Base-by-base conservation (phyloP, 139 green algal genomes). In the Chlorella sp. region DNA sequence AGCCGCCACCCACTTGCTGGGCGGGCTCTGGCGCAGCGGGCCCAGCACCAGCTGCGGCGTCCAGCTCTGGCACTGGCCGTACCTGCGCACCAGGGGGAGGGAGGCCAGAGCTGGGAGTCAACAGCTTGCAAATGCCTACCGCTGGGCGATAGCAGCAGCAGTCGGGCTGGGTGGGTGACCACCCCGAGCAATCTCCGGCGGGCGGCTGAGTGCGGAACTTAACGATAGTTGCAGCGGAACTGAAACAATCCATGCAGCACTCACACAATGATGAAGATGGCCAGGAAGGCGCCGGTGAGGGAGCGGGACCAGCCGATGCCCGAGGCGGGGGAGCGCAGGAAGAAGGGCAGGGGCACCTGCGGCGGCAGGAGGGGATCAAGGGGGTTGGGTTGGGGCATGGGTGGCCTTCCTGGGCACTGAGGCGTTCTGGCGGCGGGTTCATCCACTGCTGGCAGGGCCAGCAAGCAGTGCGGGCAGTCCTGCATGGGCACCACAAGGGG, bases 341-440 rank as follows among this genome's bases (percentile, higher is more conserved):
- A 98, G 92, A 96, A 98, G 26, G 95, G 95, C 84, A 98, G 91
- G 26, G 95, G 93, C 64, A 95, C 88, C 91, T 97, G 93, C 94
- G 96, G 65, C 94, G 85, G 87, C 17, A 26, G 43, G 30, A 32
- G 48, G 48, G 7, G 32, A 8, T 30, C 19, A 41, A 11, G 44
- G 43, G 73, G 43, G 22, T 13, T 34, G 44, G 73, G 30, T 38
- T 22, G 19, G 73, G 8, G 1, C 13, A 38, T 16, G 44, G 22
- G 43, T 20, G 44, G 44, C 32, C n/a, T n/a, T n/a, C n/a, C n/a
- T n/a, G n/a, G n/a, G n/a, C n/a, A n/a, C n/a, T n/a, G n/a, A n/a
- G n/a, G n/a, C n/a, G n/a, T n/a, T n/a, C n/a, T n/a, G n/a, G n/a
- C n/a, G n/a, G n/a, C n/a, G n/a, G n/a, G n/a, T n/a, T n/a, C n/a